Percentiles rank a stretch among this genome's conserved stretches.
Evolutionary conservation across 805 yeast species (phyloP).

Genomic region (Alloascoidea africana): DNA sequence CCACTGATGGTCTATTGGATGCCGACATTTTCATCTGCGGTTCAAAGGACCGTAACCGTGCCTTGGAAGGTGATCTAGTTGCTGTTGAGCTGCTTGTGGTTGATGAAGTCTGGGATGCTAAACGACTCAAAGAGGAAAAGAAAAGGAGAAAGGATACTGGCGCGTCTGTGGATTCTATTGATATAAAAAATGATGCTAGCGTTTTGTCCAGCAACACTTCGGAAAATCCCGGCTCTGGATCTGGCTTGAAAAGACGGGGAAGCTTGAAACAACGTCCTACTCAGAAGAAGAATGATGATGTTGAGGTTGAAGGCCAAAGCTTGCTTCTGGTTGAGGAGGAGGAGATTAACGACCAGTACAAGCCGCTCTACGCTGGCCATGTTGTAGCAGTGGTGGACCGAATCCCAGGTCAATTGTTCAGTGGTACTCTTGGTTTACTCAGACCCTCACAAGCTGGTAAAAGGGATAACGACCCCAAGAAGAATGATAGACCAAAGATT

Average conservation of each 20-base stretch:
- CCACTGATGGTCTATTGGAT: slow-evolving; percentile 73
- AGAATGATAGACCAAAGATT: slow-evolving; percentile 45
- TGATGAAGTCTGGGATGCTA: slow-evolving; percentile 79
- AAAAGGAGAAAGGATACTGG: slow-evolving; percentile 37
- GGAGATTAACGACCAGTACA: slow-evolving; percentile 69
- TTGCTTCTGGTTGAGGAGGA: slow-evolving; percentile 71
- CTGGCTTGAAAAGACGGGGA: slow-evolving; percentile 43
- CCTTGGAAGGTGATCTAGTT: slow-evolving; percentile 72
- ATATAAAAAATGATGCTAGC: slow-evolving; percentile 8
- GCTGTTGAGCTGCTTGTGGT: slow-evolving; percentile 72
- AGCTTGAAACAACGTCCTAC: slow-evolving; percentile 79
- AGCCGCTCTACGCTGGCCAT: slow-evolving; percentile 79
- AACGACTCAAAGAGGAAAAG: slow-evolving; percentile 75
- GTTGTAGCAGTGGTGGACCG: slow-evolving; percentile 83
- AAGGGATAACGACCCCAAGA: slow-evolving; percentile 26
- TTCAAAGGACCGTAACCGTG: slow-evolving; percentile 78
- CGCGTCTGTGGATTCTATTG: slow-evolving; percentile 9
- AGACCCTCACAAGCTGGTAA: slow-evolving; percentile 76
- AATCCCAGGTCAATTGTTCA: slow-evolving; percentile 73
- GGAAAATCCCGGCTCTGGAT: slow-evolving; percentile 13
- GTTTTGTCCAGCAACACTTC: slow-evolving; percentile 16
- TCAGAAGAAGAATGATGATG: slow-evolving; percentile 78
- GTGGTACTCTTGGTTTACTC: slow-evolving; percentile 68
- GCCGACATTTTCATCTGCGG: slow-evolving; percentile 84
- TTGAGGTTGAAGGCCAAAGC: slow-evolving; percentile 82